Base-by-base conservation (phyloP, 2,329 filamentous ascomycete species). In the Neopestalotiopsis sp. region DNA sequence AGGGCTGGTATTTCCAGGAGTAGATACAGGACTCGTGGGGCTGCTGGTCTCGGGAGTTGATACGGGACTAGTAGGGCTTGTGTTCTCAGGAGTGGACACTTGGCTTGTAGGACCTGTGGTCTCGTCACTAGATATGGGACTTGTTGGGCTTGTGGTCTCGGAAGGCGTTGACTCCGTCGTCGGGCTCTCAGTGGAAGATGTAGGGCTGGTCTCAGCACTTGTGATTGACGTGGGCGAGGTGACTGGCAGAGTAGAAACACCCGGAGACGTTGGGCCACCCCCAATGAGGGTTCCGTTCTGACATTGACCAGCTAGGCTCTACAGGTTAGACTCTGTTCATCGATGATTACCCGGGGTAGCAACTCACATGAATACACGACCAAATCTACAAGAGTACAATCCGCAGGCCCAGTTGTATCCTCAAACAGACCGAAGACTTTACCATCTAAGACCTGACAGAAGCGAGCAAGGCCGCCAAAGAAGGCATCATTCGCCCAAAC, bases 341-440 rank as follows among this genome's bases (percentile, higher is more conserved):
- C n/a, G 6, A 58, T 3, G 56, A 12, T 30, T 24, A 1, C 1
- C 9, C n/a, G 12, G 3, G 17, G 24, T 58, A 4, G 13, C 3
- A 58, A 58, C 56, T 58, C 56, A 58, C 56, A 24, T 28, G 56
- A 30, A 24, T 58, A 58, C 6, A 58, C 56, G 6, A 58, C 56
- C n/a, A 58, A n/a, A 4, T 58, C 56, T 12, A 30, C 20, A 24
- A 30, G 20, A 5, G 28, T 58, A 58, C 56, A 58, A 17, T 9
- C 56, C 3, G 20, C 20, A 17, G 56, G 56, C n/a, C 6, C 56
- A 6, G 6, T 14, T 58, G 28, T 24, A 1, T 58, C 56, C 5
- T 13, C n/a, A 58, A 58, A 58, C n/a, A 58, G 56, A 17, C 6
- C 56, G 17, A 3, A 58, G 5, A 58, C 1, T 9, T 1, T 58